A percentile compares a stretch with the other conserved stretches of the same genome.
Evolutionary conservation across 2,329 filamentous ascomycete genomes (phyloP).

Genomic region (Penicillium olsonii): DNA sequence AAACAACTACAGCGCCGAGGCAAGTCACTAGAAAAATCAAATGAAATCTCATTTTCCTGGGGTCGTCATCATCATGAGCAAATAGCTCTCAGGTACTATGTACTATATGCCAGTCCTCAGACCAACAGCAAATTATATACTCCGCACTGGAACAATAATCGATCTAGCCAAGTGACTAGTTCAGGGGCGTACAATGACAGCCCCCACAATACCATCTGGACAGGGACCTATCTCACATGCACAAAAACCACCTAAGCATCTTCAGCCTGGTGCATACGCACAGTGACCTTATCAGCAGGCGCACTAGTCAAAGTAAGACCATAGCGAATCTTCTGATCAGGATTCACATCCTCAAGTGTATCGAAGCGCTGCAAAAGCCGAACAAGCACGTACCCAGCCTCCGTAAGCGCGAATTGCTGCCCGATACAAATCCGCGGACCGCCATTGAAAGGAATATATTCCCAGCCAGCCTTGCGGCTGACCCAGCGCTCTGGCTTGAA

Average conservation of each 20-base stretch:
- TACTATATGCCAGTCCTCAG: not conserved
- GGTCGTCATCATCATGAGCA: not conserved
- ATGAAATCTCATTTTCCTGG: not conserved
- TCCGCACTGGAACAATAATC: not conserved
- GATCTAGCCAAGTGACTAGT: not conserved
- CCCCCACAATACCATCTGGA: not conserved
- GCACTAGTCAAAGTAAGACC: slow-evolving; percentile 28
- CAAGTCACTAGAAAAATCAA: not conserved
- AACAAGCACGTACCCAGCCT: slow-evolving; percentile 67
- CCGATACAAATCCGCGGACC: slow-evolving; percentile 74
- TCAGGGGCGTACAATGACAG: not conserved
- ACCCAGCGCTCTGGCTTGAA: slow-evolving; percentile 72
- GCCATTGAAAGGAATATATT: slow-evolving; percentile 75
- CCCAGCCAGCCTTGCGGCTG: slow-evolving; percentile 64
- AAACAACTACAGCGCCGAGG: not conserved
- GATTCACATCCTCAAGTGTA: slow-evolving; percentile 50
- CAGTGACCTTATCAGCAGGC: slow-evolving; percentile 32
- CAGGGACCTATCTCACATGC: not conserved
- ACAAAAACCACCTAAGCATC: slow-evolving; percentile 11
- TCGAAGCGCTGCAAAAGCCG: slow-evolving; percentile 73
- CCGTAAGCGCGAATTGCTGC: slow-evolving; percentile 78
- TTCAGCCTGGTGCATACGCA: slow-evolving; percentile 32
- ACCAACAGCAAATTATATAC: not conserved
- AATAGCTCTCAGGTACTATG: not conserved
- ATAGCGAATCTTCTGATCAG: slow-evolving; percentile 21